phyloP scores from a whole-genome alignment of 306 rosid species.

The Vicia sativa region DNA sequence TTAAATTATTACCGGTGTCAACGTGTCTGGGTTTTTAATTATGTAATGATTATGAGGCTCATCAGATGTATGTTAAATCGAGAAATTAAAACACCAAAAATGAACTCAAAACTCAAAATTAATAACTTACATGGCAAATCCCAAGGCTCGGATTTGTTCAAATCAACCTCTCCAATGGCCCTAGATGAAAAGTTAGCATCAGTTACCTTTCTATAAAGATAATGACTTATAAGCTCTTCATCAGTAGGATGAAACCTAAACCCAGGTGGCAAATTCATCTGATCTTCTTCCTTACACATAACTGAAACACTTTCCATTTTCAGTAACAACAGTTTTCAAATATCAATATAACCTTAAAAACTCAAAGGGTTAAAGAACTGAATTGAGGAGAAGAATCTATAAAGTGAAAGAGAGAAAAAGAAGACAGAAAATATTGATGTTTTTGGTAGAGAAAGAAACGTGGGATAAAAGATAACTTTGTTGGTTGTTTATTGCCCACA shows the following conservation, averaged over 20 bases:
- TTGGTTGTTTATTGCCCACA: slow-evolving; percentile 48
- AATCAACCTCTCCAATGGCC: slow-evolving; percentile 52
- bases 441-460: slow-evolving; percentile 58
- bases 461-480: slow-evolving; percentile 64
- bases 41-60: not conserved
- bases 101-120: not conserved
- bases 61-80: not conserved
- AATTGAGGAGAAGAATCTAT: slow-evolving; percentile 42
- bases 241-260: slow-evolving; percentile 56
- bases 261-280: slow-evolving; percentile 50
- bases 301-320: slow-evolving; percentile 36
- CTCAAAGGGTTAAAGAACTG: slow-evolving; percentile 30
- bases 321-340: slow-evolving; percentile 4
- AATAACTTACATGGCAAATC: slow-evolving; percentile 51
- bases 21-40: too few relatives aligned
- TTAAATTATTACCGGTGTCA: too few relatives aligned
- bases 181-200: slow-evolving; percentile 52
- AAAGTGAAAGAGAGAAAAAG: slow-evolving; percentile 46
- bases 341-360: not conserved
- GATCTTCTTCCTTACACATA: slow-evolving; percentile 30
- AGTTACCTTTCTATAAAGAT: slow-evolving; percentile 53
- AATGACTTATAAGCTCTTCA: slow-evolving; percentile 58
- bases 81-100: not conserved
- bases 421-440: slow-evolving; percentile 51
- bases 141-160: slow-evolving; percentile 55